These are phyloP conservation scores for Ustilago loliicola DNA, from an alignment of 1,284 basidiomycete species.

Conservation along the genomic window DNA sequence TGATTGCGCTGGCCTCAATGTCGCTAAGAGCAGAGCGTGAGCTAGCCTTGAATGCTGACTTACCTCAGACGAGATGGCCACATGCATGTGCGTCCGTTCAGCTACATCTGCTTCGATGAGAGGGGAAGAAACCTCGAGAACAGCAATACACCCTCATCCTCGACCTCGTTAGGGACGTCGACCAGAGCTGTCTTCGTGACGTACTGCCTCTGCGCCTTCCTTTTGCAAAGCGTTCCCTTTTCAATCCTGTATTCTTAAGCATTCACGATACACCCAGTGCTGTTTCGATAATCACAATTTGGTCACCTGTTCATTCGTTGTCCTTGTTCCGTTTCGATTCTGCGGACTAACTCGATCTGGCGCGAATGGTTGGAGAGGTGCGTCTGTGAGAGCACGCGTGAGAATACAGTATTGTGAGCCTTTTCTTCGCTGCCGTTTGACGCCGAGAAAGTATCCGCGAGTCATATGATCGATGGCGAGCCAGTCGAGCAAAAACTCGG, in stretches of 20 bases:
- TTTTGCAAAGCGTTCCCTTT: not conserved
- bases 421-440: not conserved
- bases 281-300: slow-evolving; percentile 19
- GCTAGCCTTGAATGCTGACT: not conserved
- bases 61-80: not conserved
- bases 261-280: not conserved
- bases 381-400: not conserved
- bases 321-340: not conserved
- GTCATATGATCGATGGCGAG: not conserved
- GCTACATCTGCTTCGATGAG: not conserved
- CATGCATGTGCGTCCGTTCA: not conserved
- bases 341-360: not conserved
- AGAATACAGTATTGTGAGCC: not conserved
- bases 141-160: not conserved
- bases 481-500: not conserved
- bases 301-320: slow-evolving; percentile 7
- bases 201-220: not conserved
- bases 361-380: not conserved
- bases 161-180: not conserved
- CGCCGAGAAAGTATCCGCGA: not conserved
- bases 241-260: slow-evolving; percentile 18
- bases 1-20: slow-evolving; percentile 10
- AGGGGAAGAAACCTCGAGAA: not conserved
- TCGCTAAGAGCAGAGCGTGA: not conserved
- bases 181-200: not conserved